Evolutionary conservation across 768 basidiomycete genomes (phyloP).

Genomic region (Leccinum broughii): DNA sequence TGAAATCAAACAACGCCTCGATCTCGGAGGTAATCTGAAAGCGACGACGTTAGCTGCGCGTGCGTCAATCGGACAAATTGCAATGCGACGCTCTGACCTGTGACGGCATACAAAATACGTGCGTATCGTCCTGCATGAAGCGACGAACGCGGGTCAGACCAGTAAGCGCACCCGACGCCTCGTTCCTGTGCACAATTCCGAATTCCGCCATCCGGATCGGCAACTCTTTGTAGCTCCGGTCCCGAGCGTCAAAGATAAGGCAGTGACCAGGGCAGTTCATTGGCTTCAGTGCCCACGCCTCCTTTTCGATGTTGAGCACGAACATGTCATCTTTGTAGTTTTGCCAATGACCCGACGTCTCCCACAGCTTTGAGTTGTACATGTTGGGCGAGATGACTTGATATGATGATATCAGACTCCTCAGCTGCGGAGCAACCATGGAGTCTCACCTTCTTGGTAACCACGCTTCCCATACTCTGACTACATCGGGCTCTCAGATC

Average conservation of each 20-base stretch:
- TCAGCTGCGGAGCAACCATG: not conserved
- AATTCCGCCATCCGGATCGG: constrained; percentile 99
- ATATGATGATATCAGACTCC: constrained; percentile 11
- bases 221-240: constrained; percentile 92
- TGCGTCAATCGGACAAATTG: not conserved
- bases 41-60: constrained; percentile 4
- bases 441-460: constrained; percentile 78
- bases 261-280: constrained; percentile 99
- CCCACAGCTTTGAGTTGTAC: constrained; percentile 95
- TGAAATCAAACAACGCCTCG: constrained; percentile 85
- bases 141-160: constrained; percentile 91
- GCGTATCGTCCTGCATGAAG: constrained; percentile 98
- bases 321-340: constrained; percentile 99
- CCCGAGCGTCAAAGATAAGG: constrained; percentile 91
- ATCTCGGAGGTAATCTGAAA: constrained; percentile 85
- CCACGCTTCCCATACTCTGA: constrained; percentile 93
- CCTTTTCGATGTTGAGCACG: constrained; percentile 90
- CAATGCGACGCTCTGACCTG: constrained; percentile 51
- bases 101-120: constrained; percentile 95
- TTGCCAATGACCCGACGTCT: constrained; percentile 97
- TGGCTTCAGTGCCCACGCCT: constrained; percentile 93
- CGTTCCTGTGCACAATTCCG: constrained; percentile 95
- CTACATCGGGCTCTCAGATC: constrained; percentile 38
- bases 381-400: constrained; percentile 97
- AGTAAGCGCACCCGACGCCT: constrained; percentile 91